Base-by-base conservation (phyloP, 2,329 filamentous ascomycete genomes). In the Pseudogymnoascus sp. region DNA sequence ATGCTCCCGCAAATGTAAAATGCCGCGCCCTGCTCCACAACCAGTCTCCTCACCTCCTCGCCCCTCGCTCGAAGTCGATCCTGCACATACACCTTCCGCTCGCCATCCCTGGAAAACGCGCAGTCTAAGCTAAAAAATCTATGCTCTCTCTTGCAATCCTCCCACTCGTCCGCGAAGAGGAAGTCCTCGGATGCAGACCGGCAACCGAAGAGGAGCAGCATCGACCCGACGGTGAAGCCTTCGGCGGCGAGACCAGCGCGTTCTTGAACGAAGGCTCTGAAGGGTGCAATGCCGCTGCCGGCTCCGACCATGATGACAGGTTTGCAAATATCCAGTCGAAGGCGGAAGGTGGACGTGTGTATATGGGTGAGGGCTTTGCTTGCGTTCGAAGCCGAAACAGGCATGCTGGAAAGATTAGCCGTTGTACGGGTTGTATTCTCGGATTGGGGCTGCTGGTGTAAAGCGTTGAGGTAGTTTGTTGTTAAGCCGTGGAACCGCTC, bases 201-300 rank as follows among this genome's bases (percentile, higher is more conserved):
- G 35, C 70, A 72, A 1, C 70, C 69, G 21, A 72, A 69, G 65
- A 72, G 71, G 5, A 71, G 64, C 33, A 68, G 68, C 2, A 68
- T 68, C 1, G 70, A 66, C 4, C 69, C 68, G 10, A 70, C 63
- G 46, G 68, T 72, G 0, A 68, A 65, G 3, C 69, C 70, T 50
- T 42, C 46, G 42, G 63, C 13, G 26, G 59, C 17, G 23, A 38
- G 13, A 80, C 29, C 35, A 21, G 62, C 50, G 6, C 65, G 50
- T 33, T 67, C 65, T 62, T 80, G 76, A 9, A 80, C 66, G n/a
- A 67, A 66, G 15, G 60, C 66, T 21, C 66, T 61, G 37, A 67
- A 67, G 9, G 66, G 64, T 33, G 65, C 65, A n/a, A 67, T 26
- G 4, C 78, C 78, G 10, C 75, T 77, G 1, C 72, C 72, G 21